These are phyloP conservation scores for Trichoderma parareesei DNA, from an alignment of 495 filamentous ascomycete species.

Conservation along the genomic window DNA sequence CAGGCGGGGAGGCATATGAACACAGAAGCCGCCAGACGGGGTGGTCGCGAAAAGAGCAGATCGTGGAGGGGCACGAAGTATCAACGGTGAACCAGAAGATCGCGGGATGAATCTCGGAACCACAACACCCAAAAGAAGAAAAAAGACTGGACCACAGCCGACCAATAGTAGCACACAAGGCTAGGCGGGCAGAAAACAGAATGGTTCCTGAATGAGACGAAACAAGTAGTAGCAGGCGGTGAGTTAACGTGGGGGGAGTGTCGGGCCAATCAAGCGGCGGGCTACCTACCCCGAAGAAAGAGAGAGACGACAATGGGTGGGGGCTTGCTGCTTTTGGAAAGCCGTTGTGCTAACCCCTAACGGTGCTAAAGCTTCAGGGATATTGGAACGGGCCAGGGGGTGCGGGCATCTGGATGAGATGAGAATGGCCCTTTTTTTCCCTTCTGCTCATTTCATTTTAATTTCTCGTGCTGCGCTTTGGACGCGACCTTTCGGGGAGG, in stretches of 20 bases:
- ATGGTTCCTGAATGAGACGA: too few relatives aligned
- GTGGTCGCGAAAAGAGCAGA: neutral
- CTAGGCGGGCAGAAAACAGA: neutral
- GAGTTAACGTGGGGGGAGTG: neutral
- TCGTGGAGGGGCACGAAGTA: neutral
- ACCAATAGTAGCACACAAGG: too few relatives aligned
- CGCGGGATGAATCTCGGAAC: neutral
- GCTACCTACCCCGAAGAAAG: neutral
- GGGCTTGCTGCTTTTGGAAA: neutral
- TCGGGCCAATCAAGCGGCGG: neutral
- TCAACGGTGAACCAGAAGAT: neutral
- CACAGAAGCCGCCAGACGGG: neutral
- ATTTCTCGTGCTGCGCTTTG: neutral
- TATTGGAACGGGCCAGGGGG: too few relatives aligned
- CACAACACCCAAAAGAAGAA: too few relatives aligned
- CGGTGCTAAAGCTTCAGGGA: too few relatives aligned
- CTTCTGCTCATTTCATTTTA: neutral
- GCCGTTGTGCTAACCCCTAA: too few relatives aligned
- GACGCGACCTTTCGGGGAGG: conserved; percentile 1
- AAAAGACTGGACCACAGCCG: too few relatives aligned
- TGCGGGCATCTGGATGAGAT: too few relatives aligned
- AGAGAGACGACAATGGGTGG: neutral
- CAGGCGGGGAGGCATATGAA: conserved; percentile 8
- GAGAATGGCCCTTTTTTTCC: too few relatives aligned
- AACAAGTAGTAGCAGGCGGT: neutral